These are phyloP conservation scores for Fusarium dlaminii DNA, from an alignment of 2,329 filamentous ascomycete genomes.

Conservation along the genomic window DNA sequence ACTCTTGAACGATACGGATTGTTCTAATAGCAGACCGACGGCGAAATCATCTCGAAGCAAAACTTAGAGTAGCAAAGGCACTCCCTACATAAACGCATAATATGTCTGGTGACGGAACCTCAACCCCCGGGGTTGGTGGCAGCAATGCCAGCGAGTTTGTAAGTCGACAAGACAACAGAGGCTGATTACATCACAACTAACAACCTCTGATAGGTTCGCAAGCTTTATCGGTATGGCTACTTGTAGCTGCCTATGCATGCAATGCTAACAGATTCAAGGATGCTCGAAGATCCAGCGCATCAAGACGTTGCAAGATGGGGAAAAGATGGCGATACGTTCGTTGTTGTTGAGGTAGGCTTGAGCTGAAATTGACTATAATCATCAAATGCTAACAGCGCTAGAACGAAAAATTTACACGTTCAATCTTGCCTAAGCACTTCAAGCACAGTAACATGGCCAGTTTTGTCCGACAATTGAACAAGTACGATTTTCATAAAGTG, in stretches of 20 bases:
- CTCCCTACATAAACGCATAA: not conserved
- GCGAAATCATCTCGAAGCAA: not conserved
- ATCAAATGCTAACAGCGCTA: conserved; percentile 51
- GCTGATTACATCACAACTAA: conserved; percentile 36
- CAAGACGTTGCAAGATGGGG: conserved; percentile 95
- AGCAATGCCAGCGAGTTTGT: conserved; percentile 98
- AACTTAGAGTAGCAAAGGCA: not conserved
- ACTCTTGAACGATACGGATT: conserved; percentile 17
- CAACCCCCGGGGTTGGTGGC: conserved; percentile 53
- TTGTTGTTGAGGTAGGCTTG: conserved; percentile 85
- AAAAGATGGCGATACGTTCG: conserved; percentile 93
- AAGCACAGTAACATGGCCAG: conserved; percentile 99
- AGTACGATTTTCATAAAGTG: conserved; percentile 99
- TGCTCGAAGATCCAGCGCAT: conserved; percentile 96
- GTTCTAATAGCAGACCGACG: not conserved
- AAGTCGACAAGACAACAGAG: conserved; percentile 54
- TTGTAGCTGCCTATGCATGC: not conserved
- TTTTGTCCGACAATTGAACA: conserved; percentile 95
- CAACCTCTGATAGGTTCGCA: conserved; percentile 77
- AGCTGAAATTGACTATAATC: conserved; percentile 10
- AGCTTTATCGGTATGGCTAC: conserved; percentile 86
- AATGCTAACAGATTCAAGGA: conserved; percentile 52
- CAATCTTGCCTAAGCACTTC: conserved; percentile 96
- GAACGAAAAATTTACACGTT: conserved; percentile 99
- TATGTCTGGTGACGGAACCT: conserved; percentile 49